Evolutionary conservation across 306 rosid genomes (phyloP).

Genomic region (Trifolium fragiferum): DNA sequence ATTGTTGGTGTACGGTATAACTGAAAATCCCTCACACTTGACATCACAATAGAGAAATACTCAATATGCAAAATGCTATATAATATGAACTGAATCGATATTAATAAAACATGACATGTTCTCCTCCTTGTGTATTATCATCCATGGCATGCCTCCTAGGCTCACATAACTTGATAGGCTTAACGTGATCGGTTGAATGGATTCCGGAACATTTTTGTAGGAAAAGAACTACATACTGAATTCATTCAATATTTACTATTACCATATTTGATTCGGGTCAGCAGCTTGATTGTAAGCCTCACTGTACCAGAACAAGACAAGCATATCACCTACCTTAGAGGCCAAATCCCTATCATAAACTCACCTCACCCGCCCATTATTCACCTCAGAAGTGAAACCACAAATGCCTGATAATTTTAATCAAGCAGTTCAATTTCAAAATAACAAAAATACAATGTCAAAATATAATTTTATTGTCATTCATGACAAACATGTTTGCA

Average conservation of each 20-base stretch:
- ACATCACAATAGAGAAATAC: neutral
- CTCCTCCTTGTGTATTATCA: neutral
- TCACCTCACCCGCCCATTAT: neutral
- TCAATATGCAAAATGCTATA: neutral
- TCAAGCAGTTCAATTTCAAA: conserved; percentile 24
- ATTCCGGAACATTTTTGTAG: neutral
- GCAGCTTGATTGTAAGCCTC: neutral
- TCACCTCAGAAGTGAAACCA: neutral
- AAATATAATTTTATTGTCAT: neutral
- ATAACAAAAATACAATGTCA: neutral
- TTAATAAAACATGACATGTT: neutral
- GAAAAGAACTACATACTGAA: too few species aligned
- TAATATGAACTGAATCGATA: neutral
- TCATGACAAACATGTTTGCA: neutral
- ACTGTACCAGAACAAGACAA: neutral
- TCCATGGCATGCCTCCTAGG: neutral
- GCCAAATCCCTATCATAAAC: conserved; percentile 25
- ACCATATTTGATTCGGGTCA: conserved; percentile 18
- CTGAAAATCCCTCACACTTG: neutral
- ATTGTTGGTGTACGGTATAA: conserved; percentile 3
- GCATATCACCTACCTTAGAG: neutral
- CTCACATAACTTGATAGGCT: neutral
- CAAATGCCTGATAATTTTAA: conserved; percentile 9
- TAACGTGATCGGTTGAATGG: conserved; percentile 1
- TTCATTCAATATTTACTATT: conserved; percentile 3